Conservation (phyloP, 805 yeast species). For the Kodamaea neixiangensis region DNA sequence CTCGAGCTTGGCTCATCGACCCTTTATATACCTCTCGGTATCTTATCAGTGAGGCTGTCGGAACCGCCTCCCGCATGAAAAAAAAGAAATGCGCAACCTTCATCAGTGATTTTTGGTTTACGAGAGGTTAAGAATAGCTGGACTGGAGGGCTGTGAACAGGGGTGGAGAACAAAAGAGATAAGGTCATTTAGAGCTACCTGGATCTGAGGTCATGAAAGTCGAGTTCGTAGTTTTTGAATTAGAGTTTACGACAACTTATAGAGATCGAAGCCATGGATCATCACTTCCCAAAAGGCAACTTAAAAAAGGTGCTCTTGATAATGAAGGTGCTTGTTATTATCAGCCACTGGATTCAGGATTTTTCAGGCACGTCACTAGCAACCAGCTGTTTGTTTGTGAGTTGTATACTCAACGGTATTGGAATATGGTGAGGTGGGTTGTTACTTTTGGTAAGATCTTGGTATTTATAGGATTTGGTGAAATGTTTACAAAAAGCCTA, state of each 20-base stretch:
- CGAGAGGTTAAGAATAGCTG: background rate
- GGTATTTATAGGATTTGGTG: background rate
- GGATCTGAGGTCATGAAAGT: background rate
- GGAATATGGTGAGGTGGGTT: background rate
- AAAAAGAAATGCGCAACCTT: background rate
- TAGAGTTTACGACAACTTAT: too few species aligned
- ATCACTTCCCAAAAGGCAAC: too few species aligned
- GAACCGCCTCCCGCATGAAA: background rate
- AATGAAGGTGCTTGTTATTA: background rate
- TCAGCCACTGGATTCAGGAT: background rate
- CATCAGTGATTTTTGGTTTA: background rate
- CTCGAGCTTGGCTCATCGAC: background rate
- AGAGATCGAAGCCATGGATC: too few species aligned
- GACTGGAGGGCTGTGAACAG: background rate
- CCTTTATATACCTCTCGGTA: background rate
- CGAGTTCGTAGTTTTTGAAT: too few species aligned
- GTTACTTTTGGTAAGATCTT: background rate
- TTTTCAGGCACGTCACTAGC: background rate
- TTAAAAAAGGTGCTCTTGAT: too few species aligned
- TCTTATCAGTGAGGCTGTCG: constrained; percentile 4
- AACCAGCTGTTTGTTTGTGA: background rate
- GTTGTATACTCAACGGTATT: background rate
- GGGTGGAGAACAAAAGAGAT: background rate
- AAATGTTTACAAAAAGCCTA: background rate
- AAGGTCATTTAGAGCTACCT: background rate